Evolutionary conservation across 1,284 basidiomycete species (phyloP).

Genomic region (Erythrobasidium hasegawianum): DNA sequence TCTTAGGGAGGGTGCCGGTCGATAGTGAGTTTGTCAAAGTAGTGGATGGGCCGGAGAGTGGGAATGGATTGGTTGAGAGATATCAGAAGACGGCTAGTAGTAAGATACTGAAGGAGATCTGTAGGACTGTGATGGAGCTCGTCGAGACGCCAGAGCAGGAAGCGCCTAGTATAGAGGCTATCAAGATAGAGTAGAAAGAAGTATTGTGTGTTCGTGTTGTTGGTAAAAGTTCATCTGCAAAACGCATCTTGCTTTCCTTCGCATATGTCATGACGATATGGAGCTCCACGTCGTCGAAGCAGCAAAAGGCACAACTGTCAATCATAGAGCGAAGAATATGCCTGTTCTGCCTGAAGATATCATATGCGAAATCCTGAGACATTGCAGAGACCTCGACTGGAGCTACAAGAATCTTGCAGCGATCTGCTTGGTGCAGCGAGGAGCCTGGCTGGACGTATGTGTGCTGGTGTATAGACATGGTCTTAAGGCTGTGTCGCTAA

Average conservation of each 20-base stretch:
- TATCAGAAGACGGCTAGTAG: constrained; percentile 30
- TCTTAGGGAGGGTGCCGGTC: constrained; percentile 87
- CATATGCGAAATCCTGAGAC: constrained; percentile 27
- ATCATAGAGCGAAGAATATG: too few relatives aligned
- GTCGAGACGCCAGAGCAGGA: neutral
- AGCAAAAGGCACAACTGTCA: too few relatives aligned
- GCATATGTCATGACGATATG: too few relatives aligned
- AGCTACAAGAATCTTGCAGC: constrained; percentile 21
- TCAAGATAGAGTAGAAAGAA: too few relatives aligned
- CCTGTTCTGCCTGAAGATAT: constrained; percentile 34
- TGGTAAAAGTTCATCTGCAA: too few relatives aligned
- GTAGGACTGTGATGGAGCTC: constrained; percentile 6
- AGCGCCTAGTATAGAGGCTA: too few relatives aligned
- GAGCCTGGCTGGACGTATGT: constrained; percentile 14
- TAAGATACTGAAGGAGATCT: constrained; percentile 29
- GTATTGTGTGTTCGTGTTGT: too few relatives aligned
- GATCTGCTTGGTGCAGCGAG: constrained; percentile 6
- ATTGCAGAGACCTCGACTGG: constrained; percentile 19
- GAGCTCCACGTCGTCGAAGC: too few relatives aligned
- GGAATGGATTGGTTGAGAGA: constrained; percentile 29
- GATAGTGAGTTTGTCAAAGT: constrained; percentile 81
- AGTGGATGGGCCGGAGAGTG: constrained; percentile 29
- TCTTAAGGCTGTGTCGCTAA: too few relatives aligned
- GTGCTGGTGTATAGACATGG: neutral
- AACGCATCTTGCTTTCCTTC: too few relatives aligned